Evolutionary conservation across 2,329 filamentous ascomycete species (phyloP).

Genomic region (Trichoderma polysporum): DNA sequence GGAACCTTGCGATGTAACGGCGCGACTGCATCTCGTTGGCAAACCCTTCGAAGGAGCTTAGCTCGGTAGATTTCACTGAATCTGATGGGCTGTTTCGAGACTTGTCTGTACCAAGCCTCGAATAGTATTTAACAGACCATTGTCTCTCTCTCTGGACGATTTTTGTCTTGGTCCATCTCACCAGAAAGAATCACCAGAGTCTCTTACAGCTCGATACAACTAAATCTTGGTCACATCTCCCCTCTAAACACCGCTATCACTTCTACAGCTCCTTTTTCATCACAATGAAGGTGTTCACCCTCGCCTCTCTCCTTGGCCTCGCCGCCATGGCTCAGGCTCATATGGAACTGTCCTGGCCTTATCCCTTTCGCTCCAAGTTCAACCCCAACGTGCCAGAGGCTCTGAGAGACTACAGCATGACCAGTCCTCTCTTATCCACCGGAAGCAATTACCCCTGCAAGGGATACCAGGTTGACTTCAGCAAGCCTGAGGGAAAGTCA

Average conservation of each 20-base stretch:
- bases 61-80: not conserved
- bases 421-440: conserved; percentile 58
- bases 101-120: not conserved
- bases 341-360: conserved; percentile 52
- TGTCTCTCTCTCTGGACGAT: not conserved
- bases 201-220: not conserved
- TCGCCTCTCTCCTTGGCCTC: conserved; percentile 17
- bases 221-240: not conserved
- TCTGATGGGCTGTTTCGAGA: not conserved
- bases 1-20: not conserved
- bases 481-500: conserved; percentile 48
- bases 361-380: conserved; percentile 51
- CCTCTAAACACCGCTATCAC: not conserved
- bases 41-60: not conserved
- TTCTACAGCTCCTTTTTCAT: not conserved
- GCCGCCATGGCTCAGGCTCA: conserved; percentile 37
- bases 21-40: not conserved
- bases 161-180: not conserved
- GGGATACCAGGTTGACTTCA: conserved; percentile 51
- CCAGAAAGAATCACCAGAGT: no score
- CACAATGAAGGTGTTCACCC: conserved; percentile 19
- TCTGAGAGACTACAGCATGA: conserved; percentile 68
- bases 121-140: not conserved
- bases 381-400: conserved; percentile 48
- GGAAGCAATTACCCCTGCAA: conserved; percentile 75